Conservation (phyloP, 306 rosid species). For the Echinosophora koreensis region DNA sequence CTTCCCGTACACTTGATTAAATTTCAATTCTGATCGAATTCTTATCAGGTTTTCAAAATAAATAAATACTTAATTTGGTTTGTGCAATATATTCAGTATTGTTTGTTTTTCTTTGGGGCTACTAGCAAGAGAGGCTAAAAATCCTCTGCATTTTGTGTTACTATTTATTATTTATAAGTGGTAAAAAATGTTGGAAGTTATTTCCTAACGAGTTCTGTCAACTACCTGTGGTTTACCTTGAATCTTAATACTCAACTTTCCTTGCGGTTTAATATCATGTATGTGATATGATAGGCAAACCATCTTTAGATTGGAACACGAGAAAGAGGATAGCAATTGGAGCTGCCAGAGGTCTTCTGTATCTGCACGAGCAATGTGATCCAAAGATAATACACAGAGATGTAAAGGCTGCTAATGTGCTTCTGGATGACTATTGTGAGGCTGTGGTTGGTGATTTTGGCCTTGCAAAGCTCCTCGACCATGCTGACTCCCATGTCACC, state of each 20-base stretch:
- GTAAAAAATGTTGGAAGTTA: slow-evolving; percentile 14
- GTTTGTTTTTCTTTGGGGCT: slow-evolving; percentile 5
- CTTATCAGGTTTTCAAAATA: slow-evolving; percentile 1
- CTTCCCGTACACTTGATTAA: background rate
- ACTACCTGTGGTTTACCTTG: background rate
- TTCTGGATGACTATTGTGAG: slow-evolving; percentile 84
- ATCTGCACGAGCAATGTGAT: slow-evolving; percentile 96
- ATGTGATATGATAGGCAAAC: slow-evolving; percentile 69
- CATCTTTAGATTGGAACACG: slow-evolving; percentile 92
- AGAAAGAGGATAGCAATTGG: slow-evolving; percentile 96
- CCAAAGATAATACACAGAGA: slow-evolving; percentile 99
- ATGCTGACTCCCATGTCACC: slow-evolving; percentile 95
- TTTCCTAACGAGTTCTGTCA: background rate
- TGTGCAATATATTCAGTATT: background rate
- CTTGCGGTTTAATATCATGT: slow-evolving; percentile 12
- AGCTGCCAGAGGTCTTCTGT: slow-evolving; percentile 95
- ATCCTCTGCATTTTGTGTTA: background rate
- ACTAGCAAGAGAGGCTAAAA: background rate
- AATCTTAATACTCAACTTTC: background rate
- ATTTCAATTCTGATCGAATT: slow-evolving; percentile 2
- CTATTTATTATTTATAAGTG: too few relatives aligned
- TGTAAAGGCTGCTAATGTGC: slow-evolving; percentile 98
- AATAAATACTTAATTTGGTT: background rate
- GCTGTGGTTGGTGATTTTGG: slow-evolving; percentile 98
- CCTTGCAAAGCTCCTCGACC: slow-evolving; percentile 97